phyloP scores from a whole-genome alignment of 1,284 basidiomycete genomes.

The Ustilago trichophora region DNA sequence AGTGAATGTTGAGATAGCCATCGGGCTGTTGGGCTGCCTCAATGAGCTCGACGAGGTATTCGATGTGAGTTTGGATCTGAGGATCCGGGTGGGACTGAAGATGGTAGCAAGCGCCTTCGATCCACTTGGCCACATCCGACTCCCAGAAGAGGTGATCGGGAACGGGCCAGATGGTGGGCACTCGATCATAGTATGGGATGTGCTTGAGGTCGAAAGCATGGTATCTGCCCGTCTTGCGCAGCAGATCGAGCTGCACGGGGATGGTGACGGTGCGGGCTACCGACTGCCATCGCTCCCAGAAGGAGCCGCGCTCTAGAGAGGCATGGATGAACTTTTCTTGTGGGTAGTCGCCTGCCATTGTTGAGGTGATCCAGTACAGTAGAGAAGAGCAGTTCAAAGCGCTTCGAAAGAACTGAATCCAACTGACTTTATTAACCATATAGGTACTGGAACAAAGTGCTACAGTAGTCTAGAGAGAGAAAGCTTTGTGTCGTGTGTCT shows the following conservation, averaged over 20 bases:
- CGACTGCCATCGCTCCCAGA: slow-evolving; percentile 25
- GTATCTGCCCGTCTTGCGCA: slow-evolving; percentile 26
- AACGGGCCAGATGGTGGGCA: slow-evolving; percentile 21
- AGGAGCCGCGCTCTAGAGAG: slow-evolving; percentile 6
- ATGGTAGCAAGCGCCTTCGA: slow-evolving; percentile 28
- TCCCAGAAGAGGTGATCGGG: slow-evolving; percentile 35
- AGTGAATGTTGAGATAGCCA: slow-evolving; percentile 39
- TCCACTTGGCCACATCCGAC: slow-evolving; percentile 28
- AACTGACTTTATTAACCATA: too few species aligned
- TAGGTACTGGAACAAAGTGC: too few species aligned
- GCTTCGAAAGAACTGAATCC: too few species aligned
- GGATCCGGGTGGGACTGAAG: slow-evolving; percentile 7
- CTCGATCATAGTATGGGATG: slow-evolving; percentile 15
- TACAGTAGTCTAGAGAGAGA: too few species aligned
- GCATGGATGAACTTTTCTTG: slow-evolving; percentile 20
- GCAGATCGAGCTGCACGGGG: slow-evolving; percentile 26
- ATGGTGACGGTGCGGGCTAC: slow-evolving; percentile 15
- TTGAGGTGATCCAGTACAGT: too few species aligned
- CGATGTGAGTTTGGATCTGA: slow-evolving; percentile 10
- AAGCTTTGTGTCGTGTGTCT: too few species aligned
- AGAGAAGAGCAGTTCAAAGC: too few species aligned
- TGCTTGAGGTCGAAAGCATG: slow-evolving; percentile 28
- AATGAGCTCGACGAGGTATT: slow-evolving; percentile 21
- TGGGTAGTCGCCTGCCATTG: slow-evolving; percentile 22
- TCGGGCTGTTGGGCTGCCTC: slow-evolving; percentile 26